phyloP scores from a whole-genome alignment of 1,284 basidiomycete genomes.

The Apiotrichum siamense region DNA sequence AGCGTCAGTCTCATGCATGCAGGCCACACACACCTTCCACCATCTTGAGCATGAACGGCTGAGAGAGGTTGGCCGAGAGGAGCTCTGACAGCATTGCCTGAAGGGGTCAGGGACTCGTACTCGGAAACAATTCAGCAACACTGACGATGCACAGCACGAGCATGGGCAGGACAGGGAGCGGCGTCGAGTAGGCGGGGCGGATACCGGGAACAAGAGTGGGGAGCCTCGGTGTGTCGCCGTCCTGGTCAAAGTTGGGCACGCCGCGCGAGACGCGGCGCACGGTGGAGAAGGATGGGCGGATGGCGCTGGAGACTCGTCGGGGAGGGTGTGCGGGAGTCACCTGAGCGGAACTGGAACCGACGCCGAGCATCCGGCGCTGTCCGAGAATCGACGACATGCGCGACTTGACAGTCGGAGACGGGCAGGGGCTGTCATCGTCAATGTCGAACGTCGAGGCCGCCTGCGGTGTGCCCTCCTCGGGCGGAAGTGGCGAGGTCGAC shows the following conservation, averaged over 20 bases:
- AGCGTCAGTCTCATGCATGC: not conserved
- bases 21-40: slow-evolving; percentile 61
- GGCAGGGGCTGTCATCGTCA: slow-evolving; percentile 2
- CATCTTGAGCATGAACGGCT: slow-evolving; percentile 86
- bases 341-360: not conserved
- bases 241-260: slow-evolving; percentile 10
- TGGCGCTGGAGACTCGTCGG: slow-evolving; percentile 1
- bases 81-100: slow-evolving; percentile 91
- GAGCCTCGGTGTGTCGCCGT: slow-evolving; percentile 33
- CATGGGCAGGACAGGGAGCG: slow-evolving; percentile 81
- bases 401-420: not conserved
- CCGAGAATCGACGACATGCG: not conserved
- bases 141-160: slow-evolving; percentile 81
- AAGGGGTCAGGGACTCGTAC: not conserved
- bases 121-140: slow-evolving; percentile 9
- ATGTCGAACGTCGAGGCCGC: slow-evolving; percentile 4
- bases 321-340: not conserved
- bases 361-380: slow-evolving; percentile 4
- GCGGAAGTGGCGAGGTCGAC: too few relatives aligned
- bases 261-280: slow-evolving; percentile 12
- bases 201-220: slow-evolving; percentile 46
- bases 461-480: too few relatives aligned
- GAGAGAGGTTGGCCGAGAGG: slow-evolving; percentile 80
- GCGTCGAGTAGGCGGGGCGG: slow-evolving; percentile 55
- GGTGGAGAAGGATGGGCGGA: slow-evolving; percentile 12